A percentile compares a stretch with the other conserved stretches of the same genome.
Evolutionary conservation across 164 flowering plant species (phyloP).

Genomic region (Tetracentron sinense): DNA sequence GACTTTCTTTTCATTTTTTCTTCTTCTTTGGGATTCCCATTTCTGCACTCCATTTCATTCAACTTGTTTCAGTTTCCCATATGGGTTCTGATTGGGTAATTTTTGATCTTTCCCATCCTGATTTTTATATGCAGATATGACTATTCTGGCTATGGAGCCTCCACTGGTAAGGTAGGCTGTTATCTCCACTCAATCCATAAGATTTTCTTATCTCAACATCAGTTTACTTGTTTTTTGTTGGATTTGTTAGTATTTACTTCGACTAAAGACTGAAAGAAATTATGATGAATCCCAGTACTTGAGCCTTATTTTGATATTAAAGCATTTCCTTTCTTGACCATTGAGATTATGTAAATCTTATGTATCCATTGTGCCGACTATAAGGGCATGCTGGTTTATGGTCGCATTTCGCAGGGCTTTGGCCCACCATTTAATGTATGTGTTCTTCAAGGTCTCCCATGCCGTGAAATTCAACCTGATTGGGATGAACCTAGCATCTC

Average conservation of each 20-base stretch:
- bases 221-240: neutral
- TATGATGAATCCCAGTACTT: too few species aligned
- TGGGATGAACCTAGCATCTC: neutral
- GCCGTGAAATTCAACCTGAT: neutral
- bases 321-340: too few species aligned
- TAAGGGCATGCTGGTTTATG: too few species aligned
- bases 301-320: too few species aligned
- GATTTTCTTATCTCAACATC: neutral
- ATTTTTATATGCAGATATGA: conserved; percentile 68
- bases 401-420: neutral
- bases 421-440: neutral
- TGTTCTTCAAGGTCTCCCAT: neutral
- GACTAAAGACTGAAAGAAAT: too few species aligned
- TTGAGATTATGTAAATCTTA: neutral
- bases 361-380: neutral
- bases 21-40: neutral
- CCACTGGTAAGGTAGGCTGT: conserved; percentile 78
- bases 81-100: conserved; percentile 3
- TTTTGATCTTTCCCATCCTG: conserved; percentile 13
- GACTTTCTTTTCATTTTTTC: neutral
- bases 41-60: neutral
- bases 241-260: neutral
- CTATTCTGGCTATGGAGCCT: conserved; percentile 96
- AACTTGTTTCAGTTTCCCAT: neutral
- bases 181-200: neutral